These are phyloP conservation scores for Microcyclosporella mali DNA, from an alignment of 2,329 filamentous ascomycete species.

Conservation along the genomic window DNA sequence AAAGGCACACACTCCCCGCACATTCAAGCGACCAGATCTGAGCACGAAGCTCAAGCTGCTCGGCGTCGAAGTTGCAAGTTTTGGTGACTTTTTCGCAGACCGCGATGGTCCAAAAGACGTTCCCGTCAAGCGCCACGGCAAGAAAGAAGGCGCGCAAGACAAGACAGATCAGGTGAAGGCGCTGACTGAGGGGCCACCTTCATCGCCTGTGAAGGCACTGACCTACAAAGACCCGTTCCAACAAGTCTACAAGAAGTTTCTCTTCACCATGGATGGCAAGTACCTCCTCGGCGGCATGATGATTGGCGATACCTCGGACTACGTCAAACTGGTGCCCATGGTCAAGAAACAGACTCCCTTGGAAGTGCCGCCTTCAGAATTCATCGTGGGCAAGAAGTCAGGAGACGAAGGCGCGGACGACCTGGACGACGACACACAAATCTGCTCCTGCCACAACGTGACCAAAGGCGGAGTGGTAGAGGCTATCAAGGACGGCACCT, in stretches of 20 bases:
- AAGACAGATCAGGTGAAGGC: conserved; percentile 44
- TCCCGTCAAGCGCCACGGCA: conserved; percentile 52
- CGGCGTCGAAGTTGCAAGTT: conserved; percentile 85
- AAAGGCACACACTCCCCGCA: conserved; percentile 60
- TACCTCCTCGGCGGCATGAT: conserved; percentile 94
- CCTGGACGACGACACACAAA: conserved; percentile 76
- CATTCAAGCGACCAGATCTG: conserved; percentile 75
- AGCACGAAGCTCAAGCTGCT: conserved; percentile 89
- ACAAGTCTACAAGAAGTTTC: conserved; percentile 87
- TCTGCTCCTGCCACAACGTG: conserved; percentile 91
- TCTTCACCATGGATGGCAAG: conserved; percentile 85
- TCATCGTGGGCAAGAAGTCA: conserved; percentile 73
- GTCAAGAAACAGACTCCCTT: conserved; percentile 77
- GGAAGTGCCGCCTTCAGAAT: conserved; percentile 70
- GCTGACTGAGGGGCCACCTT: conserved; percentile 50
- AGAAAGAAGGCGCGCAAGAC: conserved; percentile 38
- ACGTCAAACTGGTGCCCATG: conserved; percentile 80
- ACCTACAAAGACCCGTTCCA: conserved; percentile 86
- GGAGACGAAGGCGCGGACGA: conserved; percentile 74
- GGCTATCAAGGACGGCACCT: conserved; percentile 67
- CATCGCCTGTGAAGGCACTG: conserved; percentile 67
- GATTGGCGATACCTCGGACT: conserved; percentile 88
- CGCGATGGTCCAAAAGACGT: conserved; percentile 71
- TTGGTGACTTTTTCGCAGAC: conserved; percentile 90
- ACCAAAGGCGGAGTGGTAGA: conserved; percentile 73